A percentile compares a stretch with the other conserved stretches of the same genome.
Evolutionary conservation across 2,329 filamentous ascomycete genomes (phyloP).

Genomic region (Paracoccidioides brasiliensis): DNA sequence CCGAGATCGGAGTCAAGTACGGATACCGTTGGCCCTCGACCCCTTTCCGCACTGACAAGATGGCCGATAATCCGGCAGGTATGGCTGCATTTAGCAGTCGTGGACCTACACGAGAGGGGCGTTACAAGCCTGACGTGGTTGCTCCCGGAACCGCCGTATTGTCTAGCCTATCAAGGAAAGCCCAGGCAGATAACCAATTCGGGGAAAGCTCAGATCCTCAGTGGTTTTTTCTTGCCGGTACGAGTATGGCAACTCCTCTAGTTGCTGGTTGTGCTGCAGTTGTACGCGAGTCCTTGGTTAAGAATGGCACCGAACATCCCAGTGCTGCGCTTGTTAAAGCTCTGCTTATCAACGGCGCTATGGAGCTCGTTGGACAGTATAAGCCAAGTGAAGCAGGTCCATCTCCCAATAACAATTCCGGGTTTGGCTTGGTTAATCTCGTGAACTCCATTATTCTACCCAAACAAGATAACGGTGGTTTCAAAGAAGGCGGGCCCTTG

Average conservation of each 20-base stretch:
- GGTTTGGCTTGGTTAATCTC: slow-evolving; percentile 14
- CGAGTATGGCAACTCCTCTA: slow-evolving; percentile 16
- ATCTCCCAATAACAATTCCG: slow-evolving; percentile 12
- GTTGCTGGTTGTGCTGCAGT: slow-evolving; percentile 15
- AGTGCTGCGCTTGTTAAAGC: slow-evolving; percentile 16
- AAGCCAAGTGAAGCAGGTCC: slow-evolving; percentile 11
- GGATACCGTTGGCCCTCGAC: slow-evolving; percentile 4
- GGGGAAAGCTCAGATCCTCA: slow-evolving; percentile 9
- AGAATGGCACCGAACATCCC: slow-evolving; percentile 9
- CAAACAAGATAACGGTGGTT: slow-evolving; percentile 5
- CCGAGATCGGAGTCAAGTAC: slow-evolving; percentile 8
- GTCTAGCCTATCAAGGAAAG: slow-evolving; percentile 9
- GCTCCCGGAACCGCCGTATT: slow-evolving; percentile 14
- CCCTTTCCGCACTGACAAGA: slow-evolving; percentile 7
- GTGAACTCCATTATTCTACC: slow-evolving; percentile 9
- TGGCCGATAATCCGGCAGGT: slow-evolving; percentile 11
- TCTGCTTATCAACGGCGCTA: slow-evolving; percentile 16
- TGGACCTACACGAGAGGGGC: slow-evolving; percentile 11
- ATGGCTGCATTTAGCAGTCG: slow-evolving; percentile 15
- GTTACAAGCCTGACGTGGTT: slow-evolving; percentile 16
- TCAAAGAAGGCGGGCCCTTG: slow-evolving; percentile 4
- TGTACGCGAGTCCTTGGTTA: slow-evolving; percentile 12
- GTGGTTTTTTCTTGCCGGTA: slow-evolving; percentile 12
- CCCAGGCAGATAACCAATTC: slow-evolving; percentile 1
- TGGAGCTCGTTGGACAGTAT: slow-evolving; percentile 12